Conservation (phyloP, 2,329 filamentous ascomycete genomes). For the Hysterium pulicare region DNA sequence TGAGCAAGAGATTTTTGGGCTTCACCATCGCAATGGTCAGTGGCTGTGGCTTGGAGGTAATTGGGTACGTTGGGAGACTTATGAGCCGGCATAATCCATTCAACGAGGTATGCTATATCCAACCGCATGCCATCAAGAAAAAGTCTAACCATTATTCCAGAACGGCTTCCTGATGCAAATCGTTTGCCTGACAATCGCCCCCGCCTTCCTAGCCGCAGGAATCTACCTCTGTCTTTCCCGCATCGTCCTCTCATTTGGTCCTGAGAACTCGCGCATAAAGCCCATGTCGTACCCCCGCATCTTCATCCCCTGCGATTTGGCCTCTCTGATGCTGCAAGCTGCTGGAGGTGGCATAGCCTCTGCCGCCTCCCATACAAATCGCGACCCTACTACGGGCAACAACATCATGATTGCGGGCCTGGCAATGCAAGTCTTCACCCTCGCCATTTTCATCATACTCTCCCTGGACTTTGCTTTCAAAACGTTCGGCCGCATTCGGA, state of each 20-base stretch:
- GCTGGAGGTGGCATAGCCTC: conserved; percentile 43
- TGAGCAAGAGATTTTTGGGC: conserved; percentile 38
- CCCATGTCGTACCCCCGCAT: conserved; percentile 48
- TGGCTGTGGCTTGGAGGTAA: conserved; percentile 56
- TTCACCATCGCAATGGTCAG: conserved; percentile 51
- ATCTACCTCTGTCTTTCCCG: conserved; percentile 62
- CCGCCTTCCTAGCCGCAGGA: conserved; percentile 59
- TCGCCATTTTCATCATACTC: conserved; percentile 41
- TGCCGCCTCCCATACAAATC: conserved; percentile 24
- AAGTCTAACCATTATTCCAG: conserved; percentile 31
- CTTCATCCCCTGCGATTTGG: conserved; percentile 49
- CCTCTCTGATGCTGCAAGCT: conserved; percentile 45
- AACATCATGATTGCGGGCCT: conserved; percentile 47
- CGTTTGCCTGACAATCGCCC: conserved; percentile 56
- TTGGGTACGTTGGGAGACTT: conserved; percentile 62
- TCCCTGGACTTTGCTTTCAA: conserved; percentile 40
- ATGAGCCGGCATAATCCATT: conserved; percentile 59
- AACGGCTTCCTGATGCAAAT: conserved; percentile 65
- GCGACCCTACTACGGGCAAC: conserved; percentile 37
- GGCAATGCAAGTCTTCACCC: conserved; percentile 43
- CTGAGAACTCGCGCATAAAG: conserved; percentile 41
- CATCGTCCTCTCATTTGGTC: conserved; percentile 39
- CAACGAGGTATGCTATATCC: conserved; percentile 24
- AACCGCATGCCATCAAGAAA: not conserved
- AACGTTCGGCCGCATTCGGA: conserved; percentile 18